phyloP scores from a whole-genome alignment of 768 basidiomycete genomes.

The Scleroderma citrinum region DNA sequence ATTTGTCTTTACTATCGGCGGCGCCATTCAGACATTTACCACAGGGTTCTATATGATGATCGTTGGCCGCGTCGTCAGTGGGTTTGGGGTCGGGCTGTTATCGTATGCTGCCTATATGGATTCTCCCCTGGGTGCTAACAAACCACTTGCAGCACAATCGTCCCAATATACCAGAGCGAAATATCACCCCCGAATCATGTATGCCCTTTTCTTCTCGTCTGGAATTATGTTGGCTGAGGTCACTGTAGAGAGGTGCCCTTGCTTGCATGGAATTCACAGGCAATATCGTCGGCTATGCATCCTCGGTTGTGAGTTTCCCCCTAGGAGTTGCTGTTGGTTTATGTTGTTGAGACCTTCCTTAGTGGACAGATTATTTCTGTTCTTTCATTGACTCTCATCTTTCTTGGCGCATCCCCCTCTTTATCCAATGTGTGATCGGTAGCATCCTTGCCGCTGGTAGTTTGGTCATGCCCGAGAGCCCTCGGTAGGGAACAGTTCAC shows the following conservation, averaged over 20 bases:
- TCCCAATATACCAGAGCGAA: conserved; percentile 93
- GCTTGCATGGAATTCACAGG: conserved; percentile 96
- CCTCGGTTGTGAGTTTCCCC: conserved; percentile 65
- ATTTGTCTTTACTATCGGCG: conserved; percentile 78
- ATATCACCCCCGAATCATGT: conserved; percentile 91
- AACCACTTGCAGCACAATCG: conserved; percentile 62
- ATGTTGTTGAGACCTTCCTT: conserved; percentile 3
- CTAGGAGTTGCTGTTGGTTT: not conserved
- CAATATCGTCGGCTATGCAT: conserved; percentile 87
- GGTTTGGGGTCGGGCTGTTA: conserved; percentile 86
- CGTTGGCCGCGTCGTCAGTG: conserved; percentile 74
- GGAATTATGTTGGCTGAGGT: conserved; percentile 2
- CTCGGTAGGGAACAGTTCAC: conserved; percentile 44
- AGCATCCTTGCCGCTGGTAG: conserved; percentile 72
- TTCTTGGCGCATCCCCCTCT: conserved; percentile 89
- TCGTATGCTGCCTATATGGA: conserved; percentile 47
- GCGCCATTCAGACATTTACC: conserved; percentile 80
- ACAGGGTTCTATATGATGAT: conserved; percentile 77
- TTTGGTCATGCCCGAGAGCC: conserved; percentile 84
- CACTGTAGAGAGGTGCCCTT: conserved; percentile 69
- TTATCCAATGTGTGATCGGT: conserved; percentile 86
- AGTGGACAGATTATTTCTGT: conserved; percentile 95
- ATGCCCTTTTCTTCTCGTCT: conserved; percentile 14
- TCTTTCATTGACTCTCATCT: conserved; percentile 81
- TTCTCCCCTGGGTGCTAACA: conserved; percentile 3